phyloP scores from a whole-genome alignment of 2,329 filamentous ascomycete species.

The Calonectria hawksworthii region DNA sequence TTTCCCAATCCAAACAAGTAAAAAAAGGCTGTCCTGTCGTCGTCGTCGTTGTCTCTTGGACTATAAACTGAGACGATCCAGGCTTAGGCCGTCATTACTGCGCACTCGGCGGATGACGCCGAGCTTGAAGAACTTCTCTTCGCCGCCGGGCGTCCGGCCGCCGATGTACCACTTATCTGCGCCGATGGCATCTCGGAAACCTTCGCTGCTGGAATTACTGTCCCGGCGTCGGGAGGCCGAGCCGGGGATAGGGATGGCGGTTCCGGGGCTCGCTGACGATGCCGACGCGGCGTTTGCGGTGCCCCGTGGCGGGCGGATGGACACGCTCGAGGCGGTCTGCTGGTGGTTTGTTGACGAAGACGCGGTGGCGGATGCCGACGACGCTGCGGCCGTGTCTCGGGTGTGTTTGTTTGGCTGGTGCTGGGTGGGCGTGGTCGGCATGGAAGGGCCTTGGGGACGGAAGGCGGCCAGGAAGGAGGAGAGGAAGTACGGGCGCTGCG shows the following conservation, averaged over 20 bases:
- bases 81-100: constrained; percentile 81
- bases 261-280: constrained; percentile 32
- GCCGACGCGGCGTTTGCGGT: constrained; percentile 30
- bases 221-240: constrained; percentile 67
- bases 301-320: constrained; percentile 48
- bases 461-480: constrained; percentile 70
- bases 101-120: constrained; percentile 80
- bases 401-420: constrained; percentile 56
- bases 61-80: constrained; percentile 83
- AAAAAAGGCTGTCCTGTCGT: background rate
- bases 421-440: constrained; percentile 51
- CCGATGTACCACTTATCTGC: constrained; percentile 88
- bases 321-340: constrained; percentile 46
- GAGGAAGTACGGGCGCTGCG: constrained; percentile 69
- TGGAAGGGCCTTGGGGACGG: constrained; percentile 58
- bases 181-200: constrained; percentile 79
- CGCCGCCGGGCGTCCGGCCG: constrained; percentile 80
- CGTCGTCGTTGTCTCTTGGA: background rate
- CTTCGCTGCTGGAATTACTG: constrained; percentile 82
- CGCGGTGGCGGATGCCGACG: constrained; percentile 37
- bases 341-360: constrained; percentile 39
- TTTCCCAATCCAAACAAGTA: background rate
- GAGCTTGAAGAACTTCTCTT: constrained; percentile 86
- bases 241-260: constrained; percentile 58
- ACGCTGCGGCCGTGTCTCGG: constrained; percentile 45